Percentiles rank a stretch among this genome's conserved stretches.
Evolutionary conservation across 1,139 yeast genomes (phyloP).

Genomic region (Hansenula lynferdii): DNA sequence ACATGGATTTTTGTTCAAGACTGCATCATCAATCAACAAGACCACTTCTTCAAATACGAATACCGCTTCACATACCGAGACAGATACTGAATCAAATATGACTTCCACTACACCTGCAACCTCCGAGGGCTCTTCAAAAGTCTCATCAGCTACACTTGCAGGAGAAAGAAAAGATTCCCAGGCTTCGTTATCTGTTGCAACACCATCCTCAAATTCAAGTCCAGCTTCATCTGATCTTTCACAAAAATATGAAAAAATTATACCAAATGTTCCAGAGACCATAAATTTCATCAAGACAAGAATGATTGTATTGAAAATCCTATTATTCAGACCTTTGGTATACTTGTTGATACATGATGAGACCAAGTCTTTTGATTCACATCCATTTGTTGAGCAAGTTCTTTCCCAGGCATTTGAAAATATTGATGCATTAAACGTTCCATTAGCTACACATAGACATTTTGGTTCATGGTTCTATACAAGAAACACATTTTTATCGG

Average conservation of each 20-base stretch:
- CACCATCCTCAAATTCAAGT: slow-evolving; percentile 3
- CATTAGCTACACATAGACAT: slow-evolving; percentile 20
- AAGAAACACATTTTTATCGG: slow-evolving; percentile 12
- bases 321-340: slow-evolving; percentile 16
- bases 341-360: slow-evolving; percentile 14
- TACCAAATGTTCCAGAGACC: slow-evolving; percentile 14
- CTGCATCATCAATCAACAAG: neutral
- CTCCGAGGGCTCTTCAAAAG: no score
- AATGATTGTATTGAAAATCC: slow-evolving; percentile 15
- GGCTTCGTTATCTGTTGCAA: slow-evolving; percentile 3
- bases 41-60: neutral
- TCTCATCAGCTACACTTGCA: neutral
- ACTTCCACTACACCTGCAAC: slow-evolving; percentile 1
- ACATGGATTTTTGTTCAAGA: slow-evolving; percentile 16
- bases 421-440: slow-evolving; percentile 14
- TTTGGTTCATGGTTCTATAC: slow-evolving; percentile 22
- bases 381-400: slow-evolving; percentile 16
- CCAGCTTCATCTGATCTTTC: slow-evolving; percentile 4
- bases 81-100: no score
- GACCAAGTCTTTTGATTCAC: slow-evolving; percentile 6
- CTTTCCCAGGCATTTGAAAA: slow-evolving; percentile 14
- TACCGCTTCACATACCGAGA: no score
- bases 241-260: neutral
- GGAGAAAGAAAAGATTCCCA: neutral
- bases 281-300: slow-evolving; percentile 18